Evolutionary conservation across 768 basidiomycete species (phyloP).

Genomic region (Sistotremastrum suecicum): DNA sequence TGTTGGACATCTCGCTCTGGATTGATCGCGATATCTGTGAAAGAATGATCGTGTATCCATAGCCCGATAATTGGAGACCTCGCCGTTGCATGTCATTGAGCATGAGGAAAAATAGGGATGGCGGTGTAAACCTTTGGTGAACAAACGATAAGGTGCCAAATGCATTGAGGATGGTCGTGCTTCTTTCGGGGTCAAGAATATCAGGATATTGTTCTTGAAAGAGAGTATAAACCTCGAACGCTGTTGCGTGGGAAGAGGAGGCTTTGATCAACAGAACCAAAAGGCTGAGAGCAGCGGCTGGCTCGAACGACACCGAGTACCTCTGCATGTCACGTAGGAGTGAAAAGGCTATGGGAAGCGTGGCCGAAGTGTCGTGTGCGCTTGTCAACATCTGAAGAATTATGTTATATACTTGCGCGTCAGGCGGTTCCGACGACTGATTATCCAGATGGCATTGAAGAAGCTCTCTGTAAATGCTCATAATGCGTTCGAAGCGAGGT

Average conservation of each 20-base stretch:
- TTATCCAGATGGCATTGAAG: no score
- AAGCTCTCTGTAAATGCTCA: no score
- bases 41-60: constrained; percentile 58
- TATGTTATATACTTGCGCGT: no score
- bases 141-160: constrained; percentile 46
- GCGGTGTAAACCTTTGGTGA: constrained; percentile 26
- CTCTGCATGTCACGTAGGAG: constrained; percentile 56
- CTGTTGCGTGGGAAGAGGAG: constrained; percentile 38
- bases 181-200: constrained; percentile 42
- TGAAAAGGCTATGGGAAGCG: constrained; percentile 23
- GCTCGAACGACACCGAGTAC: constrained; percentile 30
- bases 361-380: no score
- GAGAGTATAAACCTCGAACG: constrained; percentile 44
- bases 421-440: no score
- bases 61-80: constrained; percentile 39
- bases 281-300: constrained; percentile 33
- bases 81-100: constrained; percentile 66
- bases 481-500: no score
- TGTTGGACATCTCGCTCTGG: constrained; percentile 7
- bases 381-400: no score
- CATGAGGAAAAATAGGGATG: constrained; percentile 54
- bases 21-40: constrained; percentile 33
- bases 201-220: constrained; percentile 5
- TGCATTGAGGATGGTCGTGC: constrained; percentile 45
- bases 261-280: constrained; percentile 56